Conservation (phyloP, 768 basidiomycete genomes). For the Termitomyces sp. region DNA sequence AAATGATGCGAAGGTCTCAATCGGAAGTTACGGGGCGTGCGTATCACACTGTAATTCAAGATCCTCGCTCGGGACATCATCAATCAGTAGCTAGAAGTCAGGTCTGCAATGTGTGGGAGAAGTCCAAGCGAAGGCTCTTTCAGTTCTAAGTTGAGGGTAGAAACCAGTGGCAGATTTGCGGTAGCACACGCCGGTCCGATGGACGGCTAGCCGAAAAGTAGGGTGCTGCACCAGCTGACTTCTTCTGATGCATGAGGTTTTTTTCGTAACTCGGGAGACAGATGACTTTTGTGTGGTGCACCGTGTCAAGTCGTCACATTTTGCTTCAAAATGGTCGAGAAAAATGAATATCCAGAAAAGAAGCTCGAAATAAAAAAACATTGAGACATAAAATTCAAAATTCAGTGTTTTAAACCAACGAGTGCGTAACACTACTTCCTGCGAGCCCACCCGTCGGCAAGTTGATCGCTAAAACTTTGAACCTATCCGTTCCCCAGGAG, state of each 20-base stretch:
- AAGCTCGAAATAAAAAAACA: not conserved
- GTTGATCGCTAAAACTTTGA: conserved; percentile 23
- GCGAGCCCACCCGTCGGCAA: conserved; percentile 26
- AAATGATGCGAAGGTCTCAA: not conserved
- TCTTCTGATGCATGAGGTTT: not conserved
- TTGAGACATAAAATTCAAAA: too few species aligned
- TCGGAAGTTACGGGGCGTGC: not conserved
- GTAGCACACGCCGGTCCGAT: too few species aligned
- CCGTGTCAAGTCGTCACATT: too few species aligned
- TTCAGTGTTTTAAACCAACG: conserved; percentile 12
- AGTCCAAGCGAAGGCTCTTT: not conserved
- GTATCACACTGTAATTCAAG: not conserved
- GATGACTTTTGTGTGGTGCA: too few species aligned
- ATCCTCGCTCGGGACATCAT: too few species aligned
- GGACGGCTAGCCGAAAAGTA: not conserved
- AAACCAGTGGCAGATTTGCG: too few species aligned
- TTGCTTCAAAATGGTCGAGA: too few species aligned
- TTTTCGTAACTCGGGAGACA: too few species aligned
- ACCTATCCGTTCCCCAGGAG: conserved; percentile 22
- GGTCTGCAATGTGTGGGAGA: not conserved
- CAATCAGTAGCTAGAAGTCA: not conserved
- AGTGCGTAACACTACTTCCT: conserved; percentile 25
- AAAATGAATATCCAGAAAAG: not conserved
- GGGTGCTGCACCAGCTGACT: not conserved
- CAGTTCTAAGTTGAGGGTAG: not conserved